Base-by-base conservation (phyloP, 169 alveolate genomes). In the Plasmodium malariae region DNA sequence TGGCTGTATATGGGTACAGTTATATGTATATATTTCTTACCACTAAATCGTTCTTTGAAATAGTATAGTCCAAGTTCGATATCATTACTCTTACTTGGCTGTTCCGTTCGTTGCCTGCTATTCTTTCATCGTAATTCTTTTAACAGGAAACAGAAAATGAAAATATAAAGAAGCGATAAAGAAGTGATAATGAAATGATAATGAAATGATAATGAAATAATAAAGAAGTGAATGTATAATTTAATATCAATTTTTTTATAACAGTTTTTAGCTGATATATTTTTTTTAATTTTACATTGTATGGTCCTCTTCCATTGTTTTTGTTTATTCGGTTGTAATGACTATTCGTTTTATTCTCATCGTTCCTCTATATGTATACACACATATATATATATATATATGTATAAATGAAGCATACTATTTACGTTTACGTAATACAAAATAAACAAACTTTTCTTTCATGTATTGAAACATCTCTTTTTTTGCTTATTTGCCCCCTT, bases 31-130 rank as follows among this genome's bases (percentile, higher is more conserved):
- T 49, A n/a, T 28, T 32, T 63, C n/a, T 40, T 67, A 83, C 91
- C 83, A 83, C 26, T 67, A 83, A 59, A 28, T 83, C 85, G n/a
- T 83, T 68, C 48, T 83, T 83, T 6, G 85, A 65, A 57, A 83
- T 67, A 21, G 91, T 83, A 40, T 83, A 83, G 26, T 83, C 91
- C 49, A 83, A 34, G 51, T 83, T 83, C n/a, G 91, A 67, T 36
- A 83, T 83, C 40, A 67, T 63, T 32, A 83, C 91, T 12, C 76
- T 24, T 19, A 68, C 65, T 12, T 83, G 72, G 19, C 26, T 14
- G 57, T 65, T 69, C 30, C 43, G 32, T 68, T 68, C 78, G 4
- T 4, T 68, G 21, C 40, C 57, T 7, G 34, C 26, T 26, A 14
- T 68, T 37, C 83, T 30, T 19, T 83, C 65, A 0, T 83, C 91